Percentiles rank a stretch among this genome's conserved stretches.
Evolutionary conservation across 1,139 yeast genomes (phyloP).

Genomic region (Lodderomyces margitis): DNA sequence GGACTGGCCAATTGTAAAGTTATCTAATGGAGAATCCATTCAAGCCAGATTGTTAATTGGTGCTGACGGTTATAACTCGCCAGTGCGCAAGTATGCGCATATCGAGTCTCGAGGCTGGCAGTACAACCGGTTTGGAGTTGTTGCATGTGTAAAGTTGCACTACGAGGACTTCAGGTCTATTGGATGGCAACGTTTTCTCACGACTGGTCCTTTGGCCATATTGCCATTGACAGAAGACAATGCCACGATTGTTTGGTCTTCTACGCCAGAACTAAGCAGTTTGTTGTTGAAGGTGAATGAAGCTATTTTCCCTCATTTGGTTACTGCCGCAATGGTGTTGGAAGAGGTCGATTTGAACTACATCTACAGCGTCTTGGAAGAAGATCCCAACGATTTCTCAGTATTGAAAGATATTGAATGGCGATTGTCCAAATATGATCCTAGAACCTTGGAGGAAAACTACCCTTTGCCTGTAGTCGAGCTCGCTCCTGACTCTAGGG

Average conservation of each 20-base stretch:
- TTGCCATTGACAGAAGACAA: conserved; percentile 83
- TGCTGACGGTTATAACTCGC: conserved; percentile 95
- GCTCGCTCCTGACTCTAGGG: conserved; percentile 66
- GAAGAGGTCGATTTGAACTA: conserved; percentile 47
- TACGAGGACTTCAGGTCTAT: conserved; percentile 65
- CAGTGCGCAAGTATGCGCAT: conserved; percentile 78
- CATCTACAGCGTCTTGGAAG: conserved; percentile 30
- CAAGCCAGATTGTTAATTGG: conserved; percentile 81
- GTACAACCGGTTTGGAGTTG: conserved; percentile 85
- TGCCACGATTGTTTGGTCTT: conserved; percentile 92
- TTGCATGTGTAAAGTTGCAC: conserved; percentile 77
- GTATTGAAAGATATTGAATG: conserved; percentile 69
- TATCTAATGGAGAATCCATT: conserved; percentile 63
- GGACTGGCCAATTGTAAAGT: conserved; percentile 76
- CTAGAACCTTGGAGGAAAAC: conserved; percentile 50
- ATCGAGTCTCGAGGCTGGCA: conserved; percentile 92
- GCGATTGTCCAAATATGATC: conserved; percentile 54
- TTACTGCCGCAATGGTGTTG: conserved; percentile 83
- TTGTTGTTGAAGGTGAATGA: conserved; percentile 58
- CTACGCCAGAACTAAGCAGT: conserved; percentile 73
- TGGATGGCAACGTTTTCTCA: conserved; percentile 93
- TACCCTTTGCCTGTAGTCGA: conserved; percentile 67
- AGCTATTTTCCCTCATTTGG: conserved; percentile 62
- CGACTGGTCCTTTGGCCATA: conserved; percentile 91
- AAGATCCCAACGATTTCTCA: conserved; percentile 42